These are phyloP conservation scores for Albatrellus ellisii DNA, from an alignment of 768 basidiomycete species.

Conservation along the genomic window DNA sequence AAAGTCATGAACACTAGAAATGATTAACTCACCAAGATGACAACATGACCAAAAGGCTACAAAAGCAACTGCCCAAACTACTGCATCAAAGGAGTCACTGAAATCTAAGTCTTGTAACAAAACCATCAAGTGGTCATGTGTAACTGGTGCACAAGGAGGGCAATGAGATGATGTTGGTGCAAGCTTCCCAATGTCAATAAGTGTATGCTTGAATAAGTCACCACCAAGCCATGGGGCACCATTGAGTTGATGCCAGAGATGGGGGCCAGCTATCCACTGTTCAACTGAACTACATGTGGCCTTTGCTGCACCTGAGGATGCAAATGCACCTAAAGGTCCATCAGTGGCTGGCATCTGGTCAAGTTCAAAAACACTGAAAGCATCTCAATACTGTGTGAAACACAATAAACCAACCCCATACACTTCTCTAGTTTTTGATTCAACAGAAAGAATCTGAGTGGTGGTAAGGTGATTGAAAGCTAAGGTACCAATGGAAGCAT, in stretches of 20 bases:
- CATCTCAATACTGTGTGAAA: background rate
- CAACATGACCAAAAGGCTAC: constrained; percentile 23
- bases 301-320: background rate
- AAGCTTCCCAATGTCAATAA: constrained; percentile 14
- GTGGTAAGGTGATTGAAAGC: too few relatives aligned
- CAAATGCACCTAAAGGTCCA: background rate
- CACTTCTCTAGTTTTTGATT: background rate
- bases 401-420: background rate
- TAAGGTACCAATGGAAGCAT: too few relatives aligned
- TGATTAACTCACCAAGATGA: constrained; percentile 14
- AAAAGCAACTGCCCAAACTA: constrained; percentile 23
- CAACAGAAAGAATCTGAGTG: too few relatives aligned
- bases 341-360: background rate
- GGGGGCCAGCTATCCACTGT: constrained; percentile 23
- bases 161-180: constrained; percentile 11
- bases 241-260: constrained; percentile 25
- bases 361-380: background rate
- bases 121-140: constrained; percentile 20
- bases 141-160: constrained; percentile 20
- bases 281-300: background rate
- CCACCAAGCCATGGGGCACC: constrained; percentile 24
- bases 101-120: constrained; percentile 17
- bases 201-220: constrained; percentile 9
- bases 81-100: constrained; percentile 19
- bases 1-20: constrained; percentile 1